phyloP scores from a whole-genome alignment of 2,329 filamentous ascomycete species.

The Coniochaeta sp. region DNA sequence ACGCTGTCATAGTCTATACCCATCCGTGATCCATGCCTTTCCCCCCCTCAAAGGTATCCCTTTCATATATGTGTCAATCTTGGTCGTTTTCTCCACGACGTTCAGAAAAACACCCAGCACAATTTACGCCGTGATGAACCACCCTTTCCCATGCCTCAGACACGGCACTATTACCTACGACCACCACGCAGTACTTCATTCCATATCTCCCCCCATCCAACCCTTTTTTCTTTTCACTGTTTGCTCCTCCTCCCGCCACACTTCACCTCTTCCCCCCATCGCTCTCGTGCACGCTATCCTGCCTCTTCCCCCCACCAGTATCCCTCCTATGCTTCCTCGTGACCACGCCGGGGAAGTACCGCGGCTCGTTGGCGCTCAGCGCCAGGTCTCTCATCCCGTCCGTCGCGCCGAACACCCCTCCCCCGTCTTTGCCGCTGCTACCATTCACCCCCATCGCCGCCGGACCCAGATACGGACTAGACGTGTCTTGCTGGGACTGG shows the following conservation, averaged over 20 bases:
- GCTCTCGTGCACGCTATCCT: constrained; percentile 12
- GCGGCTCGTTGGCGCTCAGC: constrained; percentile 44
- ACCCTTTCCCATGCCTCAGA: no score
- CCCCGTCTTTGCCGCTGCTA: constrained; percentile 22
- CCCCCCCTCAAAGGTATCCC: no score
- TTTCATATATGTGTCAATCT: no score
- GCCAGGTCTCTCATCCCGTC: constrained; percentile 24
- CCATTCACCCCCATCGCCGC: constrained; percentile 3
- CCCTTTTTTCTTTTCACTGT: no score
- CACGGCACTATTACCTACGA: no score
- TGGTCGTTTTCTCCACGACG: no score
- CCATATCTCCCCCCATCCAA: no score
- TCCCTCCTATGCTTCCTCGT: constrained; percentile 39
- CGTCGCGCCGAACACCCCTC: constrained; percentile 26
- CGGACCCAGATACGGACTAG: constrained; percentile 9
- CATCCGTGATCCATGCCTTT: no score
- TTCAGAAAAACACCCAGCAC: no score
- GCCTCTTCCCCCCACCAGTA: constrained; percentile 29
- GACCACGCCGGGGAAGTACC: constrained; percentile 66
- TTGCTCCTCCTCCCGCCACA: not conserved
- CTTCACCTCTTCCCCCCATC: not conserved
- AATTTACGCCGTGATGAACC: no score
- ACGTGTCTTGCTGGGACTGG: constrained; percentile 6
- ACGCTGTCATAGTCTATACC: no score
- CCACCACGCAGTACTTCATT: no score